These are phyloP conservation scores for Ceratorhiza oryzae-sativae DNA, from an alignment of 1,284 basidiomycete genomes.

Conservation along the genomic window DNA sequence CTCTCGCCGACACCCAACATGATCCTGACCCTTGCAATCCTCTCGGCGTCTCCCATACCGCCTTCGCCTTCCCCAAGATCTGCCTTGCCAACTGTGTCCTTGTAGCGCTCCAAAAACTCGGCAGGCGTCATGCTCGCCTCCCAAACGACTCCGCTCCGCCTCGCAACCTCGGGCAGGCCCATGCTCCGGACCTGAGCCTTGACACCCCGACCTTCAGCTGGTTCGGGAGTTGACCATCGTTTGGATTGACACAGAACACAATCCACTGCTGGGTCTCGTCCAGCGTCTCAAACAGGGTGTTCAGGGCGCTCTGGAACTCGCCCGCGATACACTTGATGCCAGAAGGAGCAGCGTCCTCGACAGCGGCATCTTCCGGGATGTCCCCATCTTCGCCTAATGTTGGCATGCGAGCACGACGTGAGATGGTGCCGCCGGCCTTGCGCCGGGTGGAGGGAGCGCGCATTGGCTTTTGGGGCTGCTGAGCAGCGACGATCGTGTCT, in stretches of 20 bases:
- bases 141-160: conserved; percentile 70
- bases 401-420: conserved; percentile 48
- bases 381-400: conserved; percentile 63
- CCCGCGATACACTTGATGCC: conserved; percentile 79
- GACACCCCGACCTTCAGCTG: conserved; percentile 92
- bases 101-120: conserved; percentile 89
- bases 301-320: conserved; percentile 83
- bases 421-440: conserved; percentile 55
- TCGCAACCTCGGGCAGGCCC: conserved; percentile 81
- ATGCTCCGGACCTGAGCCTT: conserved; percentile 90
- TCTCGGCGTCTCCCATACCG: conserved; percentile 62
- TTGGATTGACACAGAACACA: conserved; percentile 91
- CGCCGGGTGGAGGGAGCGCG: conserved; percentile 86
- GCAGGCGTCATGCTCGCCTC: conserved; percentile 86
- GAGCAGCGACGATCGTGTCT: conserved; percentile 92
- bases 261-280: conserved; percentile 93
- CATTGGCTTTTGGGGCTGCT: conserved; percentile 92
- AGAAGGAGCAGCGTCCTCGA: conserved; percentile 44
- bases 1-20: conserved; percentile 71
- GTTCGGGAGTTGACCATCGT: conserved; percentile 92
- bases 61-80: conserved; percentile 61
- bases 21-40: conserved; percentile 58
- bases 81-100: conserved; percentile 58
- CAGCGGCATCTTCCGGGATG: conserved; percentile 63
- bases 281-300: conserved; percentile 87